These are phyloP conservation scores for Ambrosia hybrid DNA, from an alignment of 140 eudicot genomes.

Conservation along the genomic window DNA sequence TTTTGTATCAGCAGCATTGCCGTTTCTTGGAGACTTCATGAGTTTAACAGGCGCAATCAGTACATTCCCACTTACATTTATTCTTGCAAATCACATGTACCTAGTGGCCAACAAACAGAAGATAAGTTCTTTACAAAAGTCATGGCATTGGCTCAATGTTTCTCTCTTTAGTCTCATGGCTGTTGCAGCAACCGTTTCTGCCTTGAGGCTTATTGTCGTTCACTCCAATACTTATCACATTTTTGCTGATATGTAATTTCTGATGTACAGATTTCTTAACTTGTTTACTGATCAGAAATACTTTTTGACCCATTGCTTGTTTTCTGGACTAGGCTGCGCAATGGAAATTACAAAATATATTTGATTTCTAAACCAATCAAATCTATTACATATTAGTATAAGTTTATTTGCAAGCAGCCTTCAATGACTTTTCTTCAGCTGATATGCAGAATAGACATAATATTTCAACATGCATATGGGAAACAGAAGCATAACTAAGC, in stretches of 20 bases:
- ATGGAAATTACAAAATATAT: neutral
- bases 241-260: slow-evolving; percentile 71
- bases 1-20: slow-evolving; percentile 69
- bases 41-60: slow-evolving; percentile 92
- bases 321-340: neutral
- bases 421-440: neutral
- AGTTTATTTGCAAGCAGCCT: slow-evolving; percentile 4
- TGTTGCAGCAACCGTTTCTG: slow-evolving; percentile 71
- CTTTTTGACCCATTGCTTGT: neutral
- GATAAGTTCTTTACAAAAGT: slow-evolving; percentile 41
- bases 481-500: neutral
- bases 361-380: neutral
- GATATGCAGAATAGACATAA: slow-evolving; percentile 6
- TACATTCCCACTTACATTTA: slow-evolving; percentile 88
- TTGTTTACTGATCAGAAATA: no score
- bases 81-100: slow-evolving; percentile 95
- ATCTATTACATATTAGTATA: neutral
- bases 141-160: slow-evolving; percentile 92
- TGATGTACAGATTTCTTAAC: no score
- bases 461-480: neutral
- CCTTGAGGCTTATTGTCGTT: slow-evolving; percentile 65
- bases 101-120: slow-evolving; percentile 56
- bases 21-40: slow-evolving; percentile 96
- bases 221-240: slow-evolving; percentile 65
- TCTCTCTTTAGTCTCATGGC: slow-evolving; percentile 56